These are phyloP conservation scores for Diutina ranongensis DNA, from an alignment of 1,139 yeast species.

Conservation along the genomic window DNA sequence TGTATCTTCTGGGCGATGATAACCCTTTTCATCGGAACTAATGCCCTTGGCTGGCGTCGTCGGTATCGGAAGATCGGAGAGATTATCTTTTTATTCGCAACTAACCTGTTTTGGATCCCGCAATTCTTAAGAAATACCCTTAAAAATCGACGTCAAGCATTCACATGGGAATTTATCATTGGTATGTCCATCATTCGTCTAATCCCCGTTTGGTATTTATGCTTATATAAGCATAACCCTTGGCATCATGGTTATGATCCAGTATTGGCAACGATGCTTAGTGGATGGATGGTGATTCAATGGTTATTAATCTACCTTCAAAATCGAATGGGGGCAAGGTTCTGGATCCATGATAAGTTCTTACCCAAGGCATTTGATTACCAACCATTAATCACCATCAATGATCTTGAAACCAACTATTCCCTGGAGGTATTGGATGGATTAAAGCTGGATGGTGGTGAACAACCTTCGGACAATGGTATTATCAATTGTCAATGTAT, in stretches of 20 bases:
- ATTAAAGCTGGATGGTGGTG: slow-evolving; percentile 19
- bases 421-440: slow-evolving; percentile 25
- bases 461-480: slow-evolving; percentile 7
- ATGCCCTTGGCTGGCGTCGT: slow-evolving; percentile 55
- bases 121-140: slow-evolving; percentile 73
- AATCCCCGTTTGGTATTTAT: slow-evolving; percentile 54
- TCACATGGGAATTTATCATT: slow-evolving; percentile 58
- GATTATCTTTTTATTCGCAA: slow-evolving; percentile 26
- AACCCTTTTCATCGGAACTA: slow-evolving; percentile 45
- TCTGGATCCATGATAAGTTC: slow-evolving; percentile 66
- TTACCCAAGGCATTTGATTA: slow-evolving; percentile 76
- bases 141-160: slow-evolving; percentile 57
- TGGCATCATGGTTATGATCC: slow-evolving; percentile 50
- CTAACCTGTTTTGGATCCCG: slow-evolving; percentile 83
- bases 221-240: slow-evolving; percentile 28
- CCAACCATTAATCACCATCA: slow-evolving; percentile 50
- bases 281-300: slow-evolving; percentile 48
- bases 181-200: slow-evolving; percentile 56
- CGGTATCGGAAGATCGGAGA: slow-evolving; percentile 42
- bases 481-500: slow-evolving; percentile 30
- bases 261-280: slow-evolving; percentile 29
- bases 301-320: slow-evolving; percentile 48
- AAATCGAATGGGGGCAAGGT: slow-evolving; percentile 62
- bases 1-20: slow-evolving; percentile 51
- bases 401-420: slow-evolving; percentile 53